Evolutionary conservation across 257 asterid genomes (phyloP), one percentile per base, ranked within the genome.

Genomic region (Cruciata laevipes): DNA sequence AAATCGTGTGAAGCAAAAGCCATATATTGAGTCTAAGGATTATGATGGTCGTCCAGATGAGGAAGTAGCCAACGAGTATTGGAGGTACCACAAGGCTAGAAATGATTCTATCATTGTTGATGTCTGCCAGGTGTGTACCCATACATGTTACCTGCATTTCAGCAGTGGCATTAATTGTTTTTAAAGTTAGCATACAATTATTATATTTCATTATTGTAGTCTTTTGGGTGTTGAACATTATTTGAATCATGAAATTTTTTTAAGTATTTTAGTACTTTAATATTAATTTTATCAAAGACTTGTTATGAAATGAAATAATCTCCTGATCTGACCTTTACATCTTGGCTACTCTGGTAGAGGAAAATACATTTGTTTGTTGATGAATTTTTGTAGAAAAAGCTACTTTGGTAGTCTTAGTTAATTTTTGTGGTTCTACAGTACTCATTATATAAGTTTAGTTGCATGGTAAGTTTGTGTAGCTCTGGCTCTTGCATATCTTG

Each of bases 41-140:
- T 90, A 61, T 73, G 99, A 90, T 68, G 83, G 88, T 58, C 87
- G 81, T 51, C 89, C 95, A 16, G 99, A 90, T 71, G 88, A 85
- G 74, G 99, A 90, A 73, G 90, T 94, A 53, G 99, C 99, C 0
- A 87, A 94, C 75, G 96, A 86, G 74, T 87, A 75, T 73, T 94
- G 99, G 99, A 88, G 92, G 72, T 84, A 94, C 78, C 99, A 90
- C 80, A 90, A 87, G 78, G 96, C 96, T 63, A 76, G 97, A 78
- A 94, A 94, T 75, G 89, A 94, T 83, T 94, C 99, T 37, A 80
- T 90, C 18, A 90, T 94, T 74, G 97, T 90, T 31, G 99, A 94
- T 79, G 81, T 85, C 73, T 90, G 97, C 75, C 99, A 92, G 95
- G 97, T 92, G 69, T 37, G 55, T 21, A 47, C 75, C 69, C 71